Evolutionary conservation across 345 rosid genomes (phyloP).

Genomic region (Sisymbrium altissimum): DNA sequence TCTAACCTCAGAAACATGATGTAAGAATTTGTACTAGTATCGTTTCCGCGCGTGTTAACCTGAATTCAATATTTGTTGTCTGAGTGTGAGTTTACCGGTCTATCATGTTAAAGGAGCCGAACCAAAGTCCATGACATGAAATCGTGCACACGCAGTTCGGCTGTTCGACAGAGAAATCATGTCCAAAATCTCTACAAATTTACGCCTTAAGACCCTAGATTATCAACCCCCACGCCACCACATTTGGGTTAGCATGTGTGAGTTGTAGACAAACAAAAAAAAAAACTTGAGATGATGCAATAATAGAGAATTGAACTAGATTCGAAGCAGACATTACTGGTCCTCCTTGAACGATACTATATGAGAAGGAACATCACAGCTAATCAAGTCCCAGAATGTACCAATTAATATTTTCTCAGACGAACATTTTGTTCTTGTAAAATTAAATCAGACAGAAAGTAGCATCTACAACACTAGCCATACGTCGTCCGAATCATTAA

Average conservation of each 20-base stretch:
- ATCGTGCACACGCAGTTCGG: not conserved
- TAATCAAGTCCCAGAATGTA: slow-evolving; percentile 12
- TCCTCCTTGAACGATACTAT: slow-evolving; percentile 1
- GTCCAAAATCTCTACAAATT: not conserved
- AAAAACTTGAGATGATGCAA: not conserved
- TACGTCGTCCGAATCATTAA: slow-evolving; percentile 24
- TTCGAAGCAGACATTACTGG: slow-evolving; percentile 10
- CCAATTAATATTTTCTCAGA: not conserved
- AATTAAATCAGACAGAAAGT: slow-evolving; percentile 24
- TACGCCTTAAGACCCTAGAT: not conserved
- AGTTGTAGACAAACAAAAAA: not conserved
- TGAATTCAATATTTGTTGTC: no score
- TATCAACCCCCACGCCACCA: not conserved
- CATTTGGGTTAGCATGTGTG: not conserved
- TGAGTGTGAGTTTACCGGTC: no score
- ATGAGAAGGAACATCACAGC: slow-evolving; percentile 28
- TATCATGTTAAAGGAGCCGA: not conserved
- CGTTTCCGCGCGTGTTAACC: no score
- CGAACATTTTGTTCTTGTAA: not conserved
- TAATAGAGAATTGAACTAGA: slow-evolving; percentile 9
- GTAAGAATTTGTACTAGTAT: no score
- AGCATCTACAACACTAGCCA: slow-evolving; percentile 31
- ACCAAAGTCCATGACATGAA: not conserved
- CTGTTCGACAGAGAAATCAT: not conserved
- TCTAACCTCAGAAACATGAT: no score